Evolutionary conservation across 1,284 basidiomycete genomes (phyloP).

Genomic region (Ustilago esculenta): DNA sequence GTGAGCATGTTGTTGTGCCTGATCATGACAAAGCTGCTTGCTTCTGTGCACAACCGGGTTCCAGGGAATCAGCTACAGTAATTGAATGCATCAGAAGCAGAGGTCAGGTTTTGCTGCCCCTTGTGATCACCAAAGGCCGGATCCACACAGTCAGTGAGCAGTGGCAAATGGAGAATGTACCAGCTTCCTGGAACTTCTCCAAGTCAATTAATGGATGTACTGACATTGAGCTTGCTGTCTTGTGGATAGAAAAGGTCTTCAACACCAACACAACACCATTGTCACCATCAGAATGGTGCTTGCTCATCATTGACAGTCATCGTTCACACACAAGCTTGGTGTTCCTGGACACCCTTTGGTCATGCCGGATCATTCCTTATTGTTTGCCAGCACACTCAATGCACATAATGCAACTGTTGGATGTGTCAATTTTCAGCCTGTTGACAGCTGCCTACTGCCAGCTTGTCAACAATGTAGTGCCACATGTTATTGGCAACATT

Average conservation of each 20-base stretch:
- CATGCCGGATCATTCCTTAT: constrained; percentile 4
- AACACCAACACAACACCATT: background rate
- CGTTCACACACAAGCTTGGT: constrained; percentile 1
- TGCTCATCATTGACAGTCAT: constrained; percentile 20
- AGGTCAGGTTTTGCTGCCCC: constrained; percentile 1
- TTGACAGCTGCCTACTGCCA: constrained; percentile 1
- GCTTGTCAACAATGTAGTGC: background rate
- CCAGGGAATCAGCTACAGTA: constrained; percentile 6
- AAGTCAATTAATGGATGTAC: constrained; percentile 8
- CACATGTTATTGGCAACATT: background rate
- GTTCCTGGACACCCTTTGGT: constrained; percentile 2
- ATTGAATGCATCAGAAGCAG: constrained; percentile 15
- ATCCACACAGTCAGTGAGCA: constrained; percentile 9
- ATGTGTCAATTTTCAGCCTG: constrained; percentile 8
- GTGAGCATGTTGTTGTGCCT: constrained; percentile 10
- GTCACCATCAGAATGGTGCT: constrained; percentile 3
- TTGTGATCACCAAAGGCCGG: background rate
- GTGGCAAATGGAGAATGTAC: constrained; percentile 5
- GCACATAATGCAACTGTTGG: constrained; percentile 17
- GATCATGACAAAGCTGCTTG: background rate
- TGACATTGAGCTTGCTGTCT: background rate
- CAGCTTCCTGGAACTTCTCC: constrained; percentile 5
- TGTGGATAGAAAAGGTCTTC: constrained; percentile 9
- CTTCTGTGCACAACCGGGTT: constrained; percentile 9
- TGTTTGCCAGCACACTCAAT: constrained; percentile 6